These are phyloP conservation scores for Kwoniella dejecticola DNA, from an alignment of 768 basidiomycete genomes.

Conservation along the genomic window DNA sequence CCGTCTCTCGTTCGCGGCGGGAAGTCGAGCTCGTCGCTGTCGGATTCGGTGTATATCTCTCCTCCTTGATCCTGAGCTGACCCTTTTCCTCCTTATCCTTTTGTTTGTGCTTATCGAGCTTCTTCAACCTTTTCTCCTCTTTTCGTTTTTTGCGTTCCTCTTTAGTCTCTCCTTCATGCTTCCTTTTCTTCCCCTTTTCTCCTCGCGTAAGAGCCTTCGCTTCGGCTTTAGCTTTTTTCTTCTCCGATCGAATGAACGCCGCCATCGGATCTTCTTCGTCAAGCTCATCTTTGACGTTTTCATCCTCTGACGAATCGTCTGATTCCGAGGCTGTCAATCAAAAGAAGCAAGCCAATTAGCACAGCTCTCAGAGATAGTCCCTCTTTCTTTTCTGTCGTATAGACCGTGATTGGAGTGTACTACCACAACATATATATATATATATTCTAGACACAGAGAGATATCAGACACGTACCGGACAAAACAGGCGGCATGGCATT, in stretches of 20 bases:
- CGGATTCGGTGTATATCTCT: constrained; percentile 1
- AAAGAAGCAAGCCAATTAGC: constrained; percentile 11
- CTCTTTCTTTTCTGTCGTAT: too few relatives aligned
- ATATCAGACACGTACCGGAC: constrained; percentile 59
- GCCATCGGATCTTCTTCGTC: constrained; percentile 99
- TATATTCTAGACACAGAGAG: too few relatives aligned
- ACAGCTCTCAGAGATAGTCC: too few relatives aligned
- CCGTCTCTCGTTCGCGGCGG: too few relatives aligned
- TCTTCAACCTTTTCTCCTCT: constrained; percentile 72
- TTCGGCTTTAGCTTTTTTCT: constrained; percentile 61
- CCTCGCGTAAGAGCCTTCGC: constrained; percentile 40
- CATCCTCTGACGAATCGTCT: constrained; percentile 39
- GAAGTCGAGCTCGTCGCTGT: too few relatives aligned
- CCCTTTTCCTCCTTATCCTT: constrained; percentile 21
- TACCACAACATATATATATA: too few relatives aligned
- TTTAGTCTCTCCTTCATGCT: constrained; percentile 62
- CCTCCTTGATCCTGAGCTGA: constrained; percentile 3
- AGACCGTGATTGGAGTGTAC: too few relatives aligned
- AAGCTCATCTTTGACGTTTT: constrained; percentile 61
- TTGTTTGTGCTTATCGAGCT: constrained; percentile 42
- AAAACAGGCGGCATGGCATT: constrained; percentile 81
- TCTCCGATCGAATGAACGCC: constrained; percentile 78
- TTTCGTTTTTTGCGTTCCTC: constrained; percentile 72
- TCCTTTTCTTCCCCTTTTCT: constrained; percentile 62
- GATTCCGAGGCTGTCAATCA: constrained; percentile 17